Evolutionary conservation across 2,329 filamentous ascomycete species (phyloP).

Genomic region (Xylariales sp.): DNA sequence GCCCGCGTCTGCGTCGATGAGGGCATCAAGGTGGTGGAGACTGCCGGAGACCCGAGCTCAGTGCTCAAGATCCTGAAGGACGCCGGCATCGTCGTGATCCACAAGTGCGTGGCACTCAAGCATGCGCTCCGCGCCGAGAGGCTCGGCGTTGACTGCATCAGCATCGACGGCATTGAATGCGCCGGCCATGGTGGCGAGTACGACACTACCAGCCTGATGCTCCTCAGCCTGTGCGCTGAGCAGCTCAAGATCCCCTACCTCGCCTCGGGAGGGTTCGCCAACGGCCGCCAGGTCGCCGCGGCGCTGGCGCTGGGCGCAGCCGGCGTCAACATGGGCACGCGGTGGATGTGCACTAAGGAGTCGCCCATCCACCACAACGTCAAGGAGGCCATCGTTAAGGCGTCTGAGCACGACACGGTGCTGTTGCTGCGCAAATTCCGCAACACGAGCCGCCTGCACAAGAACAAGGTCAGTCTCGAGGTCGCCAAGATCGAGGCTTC

Average conservation of each 20-base stretch:
- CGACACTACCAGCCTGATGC: conserved; percentile 80
- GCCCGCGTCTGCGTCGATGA: conserved; percentile 90
- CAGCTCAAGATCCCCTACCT: conserved; percentile 83
- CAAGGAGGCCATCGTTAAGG: conserved; percentile 82
- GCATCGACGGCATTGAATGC: conserved; percentile 93
- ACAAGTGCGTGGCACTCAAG: conserved; percentile 93
- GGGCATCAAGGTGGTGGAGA: conserved; percentile 83
- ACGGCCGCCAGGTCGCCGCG: conserved; percentile 83
- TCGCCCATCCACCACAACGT: conserved; percentile 84
- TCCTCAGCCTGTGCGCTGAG: conserved; percentile 77
- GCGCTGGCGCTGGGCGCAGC: conserved; percentile 81
- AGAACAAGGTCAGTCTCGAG: conserved; percentile 76
- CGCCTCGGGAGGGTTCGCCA: conserved; percentile 86
- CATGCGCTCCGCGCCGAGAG: conserved; percentile 85
- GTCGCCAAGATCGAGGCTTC: conserved; percentile 76
- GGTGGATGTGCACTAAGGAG: conserved; percentile 91
- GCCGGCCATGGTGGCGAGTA: conserved; percentile 78
- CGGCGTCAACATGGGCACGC: conserved; percentile 93
- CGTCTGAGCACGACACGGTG: conserved; percentile 82
- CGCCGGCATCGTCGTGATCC: conserved; percentile 69
- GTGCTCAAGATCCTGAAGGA: conserved; percentile 82
- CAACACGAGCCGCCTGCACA: conserved; percentile 81
- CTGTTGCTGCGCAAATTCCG: conserved; percentile 81
- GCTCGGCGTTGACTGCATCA: conserved; percentile 88
- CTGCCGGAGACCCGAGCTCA: conserved; percentile 81